A percentile compares a stretch with the other conserved stretches of the same genome.
phyloP scores from a whole-genome alignment of 768 basidiomycete species.

The Tylopilus cervinicoccineus region DNA sequence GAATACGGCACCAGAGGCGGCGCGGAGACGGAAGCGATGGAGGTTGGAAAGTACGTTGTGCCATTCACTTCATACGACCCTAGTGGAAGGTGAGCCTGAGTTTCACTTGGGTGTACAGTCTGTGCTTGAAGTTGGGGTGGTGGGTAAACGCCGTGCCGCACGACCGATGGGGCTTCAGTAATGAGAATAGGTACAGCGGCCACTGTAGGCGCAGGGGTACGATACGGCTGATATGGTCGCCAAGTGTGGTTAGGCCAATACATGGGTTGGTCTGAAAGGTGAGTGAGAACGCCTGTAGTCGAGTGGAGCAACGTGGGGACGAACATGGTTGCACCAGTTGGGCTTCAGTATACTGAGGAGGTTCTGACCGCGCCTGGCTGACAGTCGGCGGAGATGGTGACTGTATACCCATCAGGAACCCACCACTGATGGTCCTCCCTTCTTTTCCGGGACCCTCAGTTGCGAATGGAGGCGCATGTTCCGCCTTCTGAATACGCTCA shows the following conservation, averaged over 20 bases:
- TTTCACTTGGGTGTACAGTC: not conserved
- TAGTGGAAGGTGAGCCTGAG: slow-evolving; percentile 5
- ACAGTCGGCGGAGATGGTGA: slow-evolving; percentile 9
- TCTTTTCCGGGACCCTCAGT: slow-evolving; percentile 3
- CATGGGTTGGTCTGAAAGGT: slow-evolving; percentile 8
- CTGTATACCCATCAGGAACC: slow-evolving; percentile 18
- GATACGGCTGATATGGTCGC: slow-evolving; percentile 24
- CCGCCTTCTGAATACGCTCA: slow-evolving; percentile 7
- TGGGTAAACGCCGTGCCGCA: slow-evolving; percentile 2
- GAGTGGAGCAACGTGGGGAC: slow-evolving; percentile 12
- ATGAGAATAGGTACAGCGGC: slow-evolving; percentile 1
- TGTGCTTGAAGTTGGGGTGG: not conserved
- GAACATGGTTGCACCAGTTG: slow-evolving; percentile 30
- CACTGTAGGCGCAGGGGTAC: slow-evolving; percentile 25
- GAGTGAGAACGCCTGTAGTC: not conserved
- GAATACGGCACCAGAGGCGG: slow-evolving; percentile 7
- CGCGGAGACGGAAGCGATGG: not conserved
- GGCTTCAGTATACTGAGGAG: slow-evolving; percentile 32
- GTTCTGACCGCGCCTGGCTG: slow-evolving; percentile 1
- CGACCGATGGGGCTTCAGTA: not conserved
- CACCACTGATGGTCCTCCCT: slow-evolving; percentile 24
- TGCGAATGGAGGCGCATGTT: slow-evolving; percentile 4
- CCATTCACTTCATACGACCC: slow-evolving; percentile 25
- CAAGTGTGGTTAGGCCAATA: slow-evolving; percentile 16
- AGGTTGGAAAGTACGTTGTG: slow-evolving; percentile 27